Percentiles rank a stretch among this genome's conserved stretches.
phyloP scores from a whole-genome alignment of 805 yeast genomes.

The Monosporozyma siamensis region DNA sequence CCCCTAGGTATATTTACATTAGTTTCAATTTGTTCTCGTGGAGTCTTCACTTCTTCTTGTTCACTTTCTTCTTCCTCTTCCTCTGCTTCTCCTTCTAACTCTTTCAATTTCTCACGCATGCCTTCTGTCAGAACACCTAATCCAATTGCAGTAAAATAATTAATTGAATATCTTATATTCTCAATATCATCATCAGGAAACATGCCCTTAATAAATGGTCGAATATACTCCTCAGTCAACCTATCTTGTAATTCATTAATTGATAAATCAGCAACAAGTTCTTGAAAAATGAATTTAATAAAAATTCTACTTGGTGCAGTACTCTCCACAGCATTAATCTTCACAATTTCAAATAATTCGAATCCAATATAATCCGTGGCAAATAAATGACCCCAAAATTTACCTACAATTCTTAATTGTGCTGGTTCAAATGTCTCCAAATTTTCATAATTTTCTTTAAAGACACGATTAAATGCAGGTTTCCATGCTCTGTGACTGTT shows the following conservation, averaged over 20 bases:
- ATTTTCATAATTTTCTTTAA: conserved; percentile 44
- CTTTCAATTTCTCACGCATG: conserved; percentile 52
- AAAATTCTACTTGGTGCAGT: conserved; percentile 76
- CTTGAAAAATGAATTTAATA: conserved; percentile 71
- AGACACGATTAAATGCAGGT: conserved; percentile 41
- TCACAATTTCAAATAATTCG: conserved; percentile 45
- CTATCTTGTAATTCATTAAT: conserved; percentile 39
- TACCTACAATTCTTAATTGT: conserved; percentile 68
- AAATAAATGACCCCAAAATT: conserved; percentile 76
- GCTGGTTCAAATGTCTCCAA: conserved; percentile 64
- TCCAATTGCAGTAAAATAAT: conserved; percentile 88
- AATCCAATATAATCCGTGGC: conserved; percentile 63
- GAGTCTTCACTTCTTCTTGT: conserved; percentile 9
- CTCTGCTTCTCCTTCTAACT: conserved; percentile 23
- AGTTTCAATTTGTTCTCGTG: conserved; percentile 7
- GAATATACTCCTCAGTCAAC: conserved; percentile 43
- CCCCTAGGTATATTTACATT: not conserved
- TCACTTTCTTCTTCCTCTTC: conserved; percentile 8
- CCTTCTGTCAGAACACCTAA: conserved; percentile 73
- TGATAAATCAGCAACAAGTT: conserved; percentile 71
- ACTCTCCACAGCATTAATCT: conserved; percentile 60
- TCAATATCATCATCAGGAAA: conserved; percentile 53
- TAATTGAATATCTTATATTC: conserved; percentile 66
- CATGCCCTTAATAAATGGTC: conserved; percentile 43
- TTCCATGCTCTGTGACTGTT: conserved; percentile 48